phyloP scores from a whole-genome alignment of 306 rosid species.

The Arachis stenosperma region DNA sequence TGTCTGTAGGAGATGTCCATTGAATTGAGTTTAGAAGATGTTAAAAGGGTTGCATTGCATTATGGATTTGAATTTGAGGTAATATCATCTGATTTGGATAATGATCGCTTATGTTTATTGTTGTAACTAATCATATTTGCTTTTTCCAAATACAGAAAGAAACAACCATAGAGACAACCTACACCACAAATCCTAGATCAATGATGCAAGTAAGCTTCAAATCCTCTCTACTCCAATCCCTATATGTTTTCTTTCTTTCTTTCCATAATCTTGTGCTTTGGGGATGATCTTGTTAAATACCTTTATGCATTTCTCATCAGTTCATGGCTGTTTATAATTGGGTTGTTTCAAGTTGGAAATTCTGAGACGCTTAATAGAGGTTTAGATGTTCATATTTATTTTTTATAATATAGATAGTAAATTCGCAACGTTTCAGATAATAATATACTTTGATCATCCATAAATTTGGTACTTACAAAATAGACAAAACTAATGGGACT shows the following conservation, averaged over 20 bases:
- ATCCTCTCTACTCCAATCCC: background rate
- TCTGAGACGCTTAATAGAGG: background rate
- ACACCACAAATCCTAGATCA: constrained; percentile 78
- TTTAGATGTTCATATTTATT: background rate
- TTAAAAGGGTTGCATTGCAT: constrained; percentile 75
- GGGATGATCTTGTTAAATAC: constrained; percentile 4
- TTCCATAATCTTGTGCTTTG: background rate
- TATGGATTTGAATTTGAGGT: constrained; percentile 89
- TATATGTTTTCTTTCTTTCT: background rate
- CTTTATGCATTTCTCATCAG: background rate
- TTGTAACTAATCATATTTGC: constrained; percentile 31
- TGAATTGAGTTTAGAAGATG: constrained; percentile 96
- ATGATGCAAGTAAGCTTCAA: constrained; percentile 92
- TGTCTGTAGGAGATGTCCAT: constrained; percentile 80
- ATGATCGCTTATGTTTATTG: background rate
- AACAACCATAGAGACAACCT: constrained; percentile 79
- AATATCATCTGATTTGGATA: constrained; percentile 37
- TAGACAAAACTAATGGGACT: background rate
- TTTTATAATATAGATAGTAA: background rate
- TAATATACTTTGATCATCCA: background rate
- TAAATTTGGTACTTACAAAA: background rate
- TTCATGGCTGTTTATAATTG: background rate
- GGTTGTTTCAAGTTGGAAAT: background rate
- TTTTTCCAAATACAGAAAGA: constrained; percentile 68
- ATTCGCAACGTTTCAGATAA: background rate